Evolutionary conservation across 148 eudicot species (phyloP), one percentile per base, ranked within the genome.

Genomic region (Polygonum maritimum): DNA sequence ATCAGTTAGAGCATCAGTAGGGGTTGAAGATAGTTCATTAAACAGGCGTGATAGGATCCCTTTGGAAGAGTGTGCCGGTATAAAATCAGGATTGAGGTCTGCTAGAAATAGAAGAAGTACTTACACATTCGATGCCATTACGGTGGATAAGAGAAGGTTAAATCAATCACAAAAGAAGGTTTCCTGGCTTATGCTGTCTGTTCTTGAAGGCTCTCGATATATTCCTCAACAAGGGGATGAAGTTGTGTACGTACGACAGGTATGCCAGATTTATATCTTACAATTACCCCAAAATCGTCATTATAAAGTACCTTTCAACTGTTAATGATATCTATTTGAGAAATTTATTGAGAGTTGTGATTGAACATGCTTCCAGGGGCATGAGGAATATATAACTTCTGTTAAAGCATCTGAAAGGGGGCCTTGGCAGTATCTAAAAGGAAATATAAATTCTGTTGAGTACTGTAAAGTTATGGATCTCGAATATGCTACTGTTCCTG

Each of bases 201-300:
- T 78, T 21, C 92, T 88, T 33, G 97, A 92, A 78, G 88, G 89
- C 69, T 88, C 91, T 33, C 88, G 99, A 49, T 95, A 90, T 81
- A 90, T 95, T 79, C 99, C 99, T 48, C 99, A 95, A 81, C 76
- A 75, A 63, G 91, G 96, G 36, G 99, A 95, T 82, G 91, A 90
- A 74, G 97, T 95, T 80, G 99, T 85, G 19, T 95, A 95, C 75
- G 79, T 95, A 80, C 88, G 96, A 82, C 99, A 95, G 97, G 99
- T 95, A 84, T 48, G 33, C 48, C 22, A 57, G 51, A 18, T 21
- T 72, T 21, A 18, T 21, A 39, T 72, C 18, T 54, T 52, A 65
- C 15, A 41, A 21, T 60, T 69, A 38, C 51, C 21, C 45, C 45
- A 16, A 72, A 48, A 41, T 22, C 45, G 36, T 12, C 3, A 48